Percentiles rank a stretch among this genome's conserved stretches.
These are phyloP conservation scores for Teratosphaeria epicoccoides DNA, from an alignment of 2,329 filamentous ascomycete species.

Conservation along the genomic window DNA sequence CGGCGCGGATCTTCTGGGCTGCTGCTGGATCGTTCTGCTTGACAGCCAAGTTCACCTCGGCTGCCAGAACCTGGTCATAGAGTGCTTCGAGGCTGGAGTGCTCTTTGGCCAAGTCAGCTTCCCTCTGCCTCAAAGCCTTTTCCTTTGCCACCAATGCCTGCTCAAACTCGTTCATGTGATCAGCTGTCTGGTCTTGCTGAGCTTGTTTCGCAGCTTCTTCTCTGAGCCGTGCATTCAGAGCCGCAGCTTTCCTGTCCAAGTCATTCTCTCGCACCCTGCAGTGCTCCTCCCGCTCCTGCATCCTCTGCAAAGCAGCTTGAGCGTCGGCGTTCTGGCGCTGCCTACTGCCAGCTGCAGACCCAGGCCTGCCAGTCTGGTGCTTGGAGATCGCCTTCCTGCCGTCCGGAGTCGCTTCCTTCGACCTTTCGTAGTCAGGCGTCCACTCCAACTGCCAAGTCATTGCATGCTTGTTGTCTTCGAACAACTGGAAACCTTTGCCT, in stretches of 20 bases:
- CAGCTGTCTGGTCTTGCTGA: neutral
- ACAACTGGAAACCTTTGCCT: constrained; percentile 2
- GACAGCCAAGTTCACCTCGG: constrained; percentile 3
- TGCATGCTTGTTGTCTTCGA: constrained; percentile 1
- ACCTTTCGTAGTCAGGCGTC: constrained; percentile 6
- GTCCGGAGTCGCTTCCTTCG: constrained; percentile 4
- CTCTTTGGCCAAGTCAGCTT: constrained; percentile 4
- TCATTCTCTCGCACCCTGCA: neutral
- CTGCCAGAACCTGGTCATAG: constrained; percentile 4
- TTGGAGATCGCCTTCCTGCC: constrained; percentile 1
- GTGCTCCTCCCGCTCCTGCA: constrained; percentile 1
- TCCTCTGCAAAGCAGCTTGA: neutral
- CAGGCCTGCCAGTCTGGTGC: constrained; percentile 2
- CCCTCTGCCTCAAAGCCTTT: constrained; percentile 1
- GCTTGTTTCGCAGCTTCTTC: neutral
- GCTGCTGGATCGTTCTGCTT: neutral
- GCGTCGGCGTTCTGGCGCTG: neutral
- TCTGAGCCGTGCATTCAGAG: constrained; percentile 1
- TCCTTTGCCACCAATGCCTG: constrained; percentile 1
- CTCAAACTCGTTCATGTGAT: neutral
- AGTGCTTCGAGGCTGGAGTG: constrained; percentile 1
- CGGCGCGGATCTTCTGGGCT: neutral
- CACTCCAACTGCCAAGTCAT: constrained; percentile 8
- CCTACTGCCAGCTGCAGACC: neutral
- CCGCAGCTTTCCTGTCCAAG: neutral